These are phyloP conservation scores for Phytophthora fragariae DNA, from an alignment of 352 stramenopile genomes.

Conservation along the genomic window DNA sequence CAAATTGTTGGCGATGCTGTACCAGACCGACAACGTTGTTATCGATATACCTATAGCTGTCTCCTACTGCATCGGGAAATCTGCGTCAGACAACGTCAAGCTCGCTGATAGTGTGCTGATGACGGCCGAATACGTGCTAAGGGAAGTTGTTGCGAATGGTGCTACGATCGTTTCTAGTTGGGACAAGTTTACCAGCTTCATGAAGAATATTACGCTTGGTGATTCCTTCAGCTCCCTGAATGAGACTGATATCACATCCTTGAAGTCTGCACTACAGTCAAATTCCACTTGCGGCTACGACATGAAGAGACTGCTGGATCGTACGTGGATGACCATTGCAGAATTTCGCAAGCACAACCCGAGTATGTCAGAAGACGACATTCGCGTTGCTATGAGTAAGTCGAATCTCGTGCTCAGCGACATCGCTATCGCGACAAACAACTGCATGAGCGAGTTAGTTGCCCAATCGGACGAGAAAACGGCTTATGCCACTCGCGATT, in stretches of 20 bases:
- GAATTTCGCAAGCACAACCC: constrained; percentile 18
- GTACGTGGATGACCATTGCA: constrained; percentile 20
- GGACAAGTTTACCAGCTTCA: constrained; percentile 20
- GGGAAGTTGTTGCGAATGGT: constrained; percentile 41
- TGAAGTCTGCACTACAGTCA: constrained; percentile 18
- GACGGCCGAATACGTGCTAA: constrained; percentile 34
- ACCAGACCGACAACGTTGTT: constrained; percentile 41
- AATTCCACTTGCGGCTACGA: constrained; percentile 26
- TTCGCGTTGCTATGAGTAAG: constrained; percentile 18
- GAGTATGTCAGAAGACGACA: constrained; percentile 22
- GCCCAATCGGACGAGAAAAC: constrained; percentile 16
- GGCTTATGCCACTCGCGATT: constrained; percentile 34
- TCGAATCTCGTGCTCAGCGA: constrained; percentile 49
- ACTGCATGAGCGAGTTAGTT: constrained; percentile 38
- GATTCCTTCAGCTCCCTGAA: constrained; percentile 22
- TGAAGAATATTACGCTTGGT: constrained; percentile 29
- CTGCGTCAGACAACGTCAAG: constrained; percentile 25
- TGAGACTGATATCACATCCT: constrained; percentile 14
- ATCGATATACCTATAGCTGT: constrained; percentile 48
- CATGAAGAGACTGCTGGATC: constrained; percentile 23
- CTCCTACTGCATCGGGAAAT: constrained; percentile 36
- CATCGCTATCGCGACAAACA: constrained; percentile 39
- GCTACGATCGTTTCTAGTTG: constrained; percentile 32
- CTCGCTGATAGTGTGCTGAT: constrained; percentile 37
- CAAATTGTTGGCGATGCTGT: constrained; percentile 41